phyloP scores from a whole-genome alignment of 768 basidiomycete species.

The Amanita brunnescens region DNA sequence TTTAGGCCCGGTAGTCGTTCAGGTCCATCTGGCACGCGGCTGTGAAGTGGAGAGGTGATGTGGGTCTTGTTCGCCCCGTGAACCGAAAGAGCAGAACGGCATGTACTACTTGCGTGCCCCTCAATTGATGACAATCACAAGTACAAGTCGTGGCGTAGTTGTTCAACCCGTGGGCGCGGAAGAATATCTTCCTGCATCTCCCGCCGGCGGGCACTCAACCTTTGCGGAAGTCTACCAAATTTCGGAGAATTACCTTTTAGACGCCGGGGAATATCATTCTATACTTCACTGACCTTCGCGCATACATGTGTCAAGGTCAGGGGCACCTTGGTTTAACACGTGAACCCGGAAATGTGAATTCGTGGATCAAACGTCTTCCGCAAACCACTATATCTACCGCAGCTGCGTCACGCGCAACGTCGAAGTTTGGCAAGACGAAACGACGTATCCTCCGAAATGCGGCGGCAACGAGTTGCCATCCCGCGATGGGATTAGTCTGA shows the following conservation, averaged over 20 bases:
- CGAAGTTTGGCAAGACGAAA: constrained; percentile 37
- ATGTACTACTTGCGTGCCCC: not conserved
- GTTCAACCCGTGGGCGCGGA: too few species aligned
- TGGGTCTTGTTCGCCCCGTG: too few species aligned
- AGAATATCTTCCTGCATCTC: too few species aligned
- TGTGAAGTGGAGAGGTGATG: too few species aligned
- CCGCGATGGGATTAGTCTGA: not conserved
- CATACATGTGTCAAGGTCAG: not conserved
- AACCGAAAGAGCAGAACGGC: not conserved
- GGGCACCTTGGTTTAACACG: not conserved
- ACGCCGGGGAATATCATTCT: too few species aligned
- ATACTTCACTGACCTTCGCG: too few species aligned
- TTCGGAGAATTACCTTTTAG: too few species aligned
- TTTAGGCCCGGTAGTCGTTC: not conserved
- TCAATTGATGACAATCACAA: not conserved
- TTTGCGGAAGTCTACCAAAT: too few species aligned
- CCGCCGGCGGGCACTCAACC: too few species aligned
- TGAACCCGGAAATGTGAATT: too few species aligned
- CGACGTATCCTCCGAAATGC: constrained; percentile 43
- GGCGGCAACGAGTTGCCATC: constrained; percentile 23
- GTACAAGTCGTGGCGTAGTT: too few species aligned
- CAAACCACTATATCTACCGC: constrained; percentile 35
- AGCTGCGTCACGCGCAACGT: constrained; percentile 35
- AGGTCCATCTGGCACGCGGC: too few species aligned
- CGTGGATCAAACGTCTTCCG: constrained; percentile 34